Evolutionary conservation across 495 filamentous ascomycete species (phyloP).

Genomic region (Cairneyella variabilis): DNA sequence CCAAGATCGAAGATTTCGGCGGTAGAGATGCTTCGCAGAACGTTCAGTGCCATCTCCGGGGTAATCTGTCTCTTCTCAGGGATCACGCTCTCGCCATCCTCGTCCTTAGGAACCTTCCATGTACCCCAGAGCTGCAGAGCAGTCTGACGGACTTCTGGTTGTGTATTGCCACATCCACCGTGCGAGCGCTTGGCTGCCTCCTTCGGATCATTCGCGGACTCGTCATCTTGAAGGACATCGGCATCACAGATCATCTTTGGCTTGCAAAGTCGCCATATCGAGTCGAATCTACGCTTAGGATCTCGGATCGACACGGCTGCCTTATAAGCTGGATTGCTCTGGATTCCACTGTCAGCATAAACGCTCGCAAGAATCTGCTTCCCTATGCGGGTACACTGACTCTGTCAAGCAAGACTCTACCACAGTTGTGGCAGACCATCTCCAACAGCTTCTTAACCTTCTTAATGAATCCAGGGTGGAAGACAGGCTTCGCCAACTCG

Average conservation of each 20-base stretch:
- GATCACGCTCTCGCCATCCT: slow-evolving; percentile 59
- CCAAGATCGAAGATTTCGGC: slow-evolving; percentile 83
- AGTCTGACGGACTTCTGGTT: slow-evolving; percentile 80
- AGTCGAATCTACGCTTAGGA: slow-evolving; percentile 87
- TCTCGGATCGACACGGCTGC: slow-evolving; percentile 80
- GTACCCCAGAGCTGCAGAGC: slow-evolving; percentile 78
- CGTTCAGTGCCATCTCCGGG: slow-evolving; percentile 76
- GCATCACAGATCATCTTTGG: slow-evolving; percentile 77
- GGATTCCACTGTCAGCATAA: slow-evolving; percentile 59
- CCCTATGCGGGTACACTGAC: slow-evolving; percentile 61
- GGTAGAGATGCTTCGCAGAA: slow-evolving; percentile 77
- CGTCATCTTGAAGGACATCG: slow-evolving; percentile 62
- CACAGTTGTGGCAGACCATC: slow-evolving; percentile 97
- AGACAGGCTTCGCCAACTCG: slow-evolving; percentile 91
- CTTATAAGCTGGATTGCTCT: slow-evolving; percentile 81
- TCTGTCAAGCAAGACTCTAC: slow-evolving; percentile 89
- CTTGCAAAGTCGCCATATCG: slow-evolving; percentile 85
- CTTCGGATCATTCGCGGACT: slow-evolving; percentile 46
- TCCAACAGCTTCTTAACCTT: slow-evolving; percentile 98
- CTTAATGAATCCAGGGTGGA: slow-evolving; percentile 91
- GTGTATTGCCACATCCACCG: slow-evolving; percentile 89
- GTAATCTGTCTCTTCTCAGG: slow-evolving; percentile 81
- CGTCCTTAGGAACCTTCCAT: slow-evolving; percentile 73
- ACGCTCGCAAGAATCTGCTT: slow-evolving; percentile 41
- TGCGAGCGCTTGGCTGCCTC: slow-evolving; percentile 49